A percentile compares a stretch with the other conserved stretches of the same genome.
Conservation (phyloP, 2,329 filamentous ascomycete genomes). For the Colletotrichum orchidophilum region DNA sequence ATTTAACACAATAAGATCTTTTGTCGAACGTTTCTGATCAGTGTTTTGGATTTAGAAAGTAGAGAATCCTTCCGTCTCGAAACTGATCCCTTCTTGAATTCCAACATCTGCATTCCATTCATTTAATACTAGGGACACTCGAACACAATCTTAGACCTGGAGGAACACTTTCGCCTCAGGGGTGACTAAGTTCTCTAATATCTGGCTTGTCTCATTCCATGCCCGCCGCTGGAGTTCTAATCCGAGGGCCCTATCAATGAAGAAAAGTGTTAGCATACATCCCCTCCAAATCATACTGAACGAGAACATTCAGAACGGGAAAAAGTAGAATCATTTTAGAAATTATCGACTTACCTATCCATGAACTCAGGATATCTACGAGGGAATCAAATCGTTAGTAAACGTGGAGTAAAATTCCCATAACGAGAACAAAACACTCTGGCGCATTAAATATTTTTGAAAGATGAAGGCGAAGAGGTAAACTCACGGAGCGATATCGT, state of each 20-base stretch:
- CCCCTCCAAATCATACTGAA: neutral
- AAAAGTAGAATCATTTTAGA: too few species aligned
- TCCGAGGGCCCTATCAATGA: neutral
- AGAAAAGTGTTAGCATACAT: neutral
- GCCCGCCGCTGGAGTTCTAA: neutral
- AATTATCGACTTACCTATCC: neutral
- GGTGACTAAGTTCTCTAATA: neutral
- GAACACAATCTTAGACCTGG: neutral
- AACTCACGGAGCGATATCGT: slow-evolving; percentile 2
- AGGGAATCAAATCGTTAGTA: neutral
- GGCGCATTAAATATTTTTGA: too few species aligned
- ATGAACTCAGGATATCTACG: neutral
- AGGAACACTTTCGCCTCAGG: neutral
- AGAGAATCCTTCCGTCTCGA: too few species aligned
- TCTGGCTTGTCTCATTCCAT: neutral
- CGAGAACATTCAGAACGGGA: too few species aligned
- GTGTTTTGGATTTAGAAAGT: too few species aligned
- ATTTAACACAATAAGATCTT: too few species aligned
- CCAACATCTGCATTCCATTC: too few species aligned
- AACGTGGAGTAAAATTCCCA: neutral
- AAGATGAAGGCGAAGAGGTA: neutral
- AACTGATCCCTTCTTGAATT: too few species aligned
- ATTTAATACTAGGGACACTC: neutral
- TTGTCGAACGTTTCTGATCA: too few species aligned
- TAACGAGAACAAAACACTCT: too few species aligned